Evolutionary conservation across 352 stramenopile species (phyloP).

Genomic region (Phytophthora brassicae): DNA sequence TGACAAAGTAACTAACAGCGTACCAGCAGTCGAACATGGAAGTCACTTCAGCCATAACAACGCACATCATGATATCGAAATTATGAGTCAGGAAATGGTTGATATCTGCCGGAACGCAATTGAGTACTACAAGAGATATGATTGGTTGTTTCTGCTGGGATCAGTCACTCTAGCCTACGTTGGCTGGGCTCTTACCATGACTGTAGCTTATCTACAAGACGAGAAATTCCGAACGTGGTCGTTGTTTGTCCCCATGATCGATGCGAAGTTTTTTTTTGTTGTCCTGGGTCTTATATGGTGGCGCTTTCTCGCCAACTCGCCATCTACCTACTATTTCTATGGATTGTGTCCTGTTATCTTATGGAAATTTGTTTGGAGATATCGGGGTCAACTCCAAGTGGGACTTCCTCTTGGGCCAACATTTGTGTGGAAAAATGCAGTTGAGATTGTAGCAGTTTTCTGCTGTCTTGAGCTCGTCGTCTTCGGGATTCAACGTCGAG

Average conservation of each 20-base stretch:
- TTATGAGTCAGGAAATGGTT: constrained; percentile 60
- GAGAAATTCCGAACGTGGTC: constrained; percentile 22
- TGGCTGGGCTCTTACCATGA: constrained; percentile 66
- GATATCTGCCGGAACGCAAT: constrained; percentile 62
- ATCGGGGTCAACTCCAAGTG: constrained; percentile 30
- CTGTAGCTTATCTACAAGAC: constrained; percentile 49
- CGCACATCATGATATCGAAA: constrained; percentile 39
- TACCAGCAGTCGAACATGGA: constrained; percentile 12
- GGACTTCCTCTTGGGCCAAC: neutral
- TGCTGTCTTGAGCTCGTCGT: constrained; percentile 59
- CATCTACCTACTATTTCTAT: constrained; percentile 76
- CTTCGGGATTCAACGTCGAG: constrained; percentile 49
- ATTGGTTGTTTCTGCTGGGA: constrained; percentile 72
- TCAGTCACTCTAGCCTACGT: constrained; percentile 69
- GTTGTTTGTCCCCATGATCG: constrained; percentile 22
- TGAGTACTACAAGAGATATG: constrained; percentile 80
- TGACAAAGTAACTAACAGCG: constrained; percentile 17
- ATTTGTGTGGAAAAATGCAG: constrained; percentile 15
- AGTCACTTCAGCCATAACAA: constrained; percentile 27
- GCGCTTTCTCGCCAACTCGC: constrained; percentile 57
- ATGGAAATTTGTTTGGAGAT: constrained; percentile 59
- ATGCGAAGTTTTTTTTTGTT: constrained; percentile 12
- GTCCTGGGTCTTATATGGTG: constrained; percentile 35
- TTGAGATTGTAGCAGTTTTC: constrained; percentile 28
- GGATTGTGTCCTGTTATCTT: constrained; percentile 64